Evolutionary conservation across 1,284 basidiomycete species (phyloP), one percentile per base, ranked within the genome.

Genomic region (Farysia itapuensis): DNA sequence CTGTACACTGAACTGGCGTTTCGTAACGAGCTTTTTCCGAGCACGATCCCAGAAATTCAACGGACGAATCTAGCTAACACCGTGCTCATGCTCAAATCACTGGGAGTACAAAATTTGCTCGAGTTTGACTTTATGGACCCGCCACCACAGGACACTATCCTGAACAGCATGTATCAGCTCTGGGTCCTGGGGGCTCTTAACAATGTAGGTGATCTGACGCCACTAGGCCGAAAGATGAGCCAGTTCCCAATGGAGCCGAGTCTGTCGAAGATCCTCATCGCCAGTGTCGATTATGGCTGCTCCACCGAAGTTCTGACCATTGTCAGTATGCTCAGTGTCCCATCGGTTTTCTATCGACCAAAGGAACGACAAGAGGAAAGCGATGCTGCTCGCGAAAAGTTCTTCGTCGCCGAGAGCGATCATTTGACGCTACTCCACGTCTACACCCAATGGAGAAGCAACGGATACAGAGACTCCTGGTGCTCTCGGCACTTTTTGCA

Each of bases 51-150:
- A 2, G 95, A 99, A 78, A 98, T 98, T 43, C 95, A 98, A 74
- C 84, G 95, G 18, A 98, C 94, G 13, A 98, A 98, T 74, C 80
- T 99, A 41, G 92, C 90, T 43, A 95, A 94, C 84, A 94, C 94
- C 2, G 95, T 99, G 2, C 79, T 99, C 13, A 78, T 96, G 35
- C 83, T 98, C 45, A 98, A 98, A 78, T 93, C 91, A 2, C 81
- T 99, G 13, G 95, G 94, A 21, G 97, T 80, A 80, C 93, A 85
- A 84, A 84, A 98, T 75, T 84, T 98, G 42, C 89, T 98, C 66
- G 92, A 93, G 48, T 99, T 99, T 75, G 94, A 98, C 79, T 99
- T 98, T 76, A 89, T 99, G 84, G 95, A 97, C 77, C 95, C 95
- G 4, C 95, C 95, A 0, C 80, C 79, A 5, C 82, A 84, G 70